Percentiles rank a stretch among this genome's conserved stretches.
Conservation (phyloP, 306 rosid genomes). For the Luffa acutangula region DNA sequence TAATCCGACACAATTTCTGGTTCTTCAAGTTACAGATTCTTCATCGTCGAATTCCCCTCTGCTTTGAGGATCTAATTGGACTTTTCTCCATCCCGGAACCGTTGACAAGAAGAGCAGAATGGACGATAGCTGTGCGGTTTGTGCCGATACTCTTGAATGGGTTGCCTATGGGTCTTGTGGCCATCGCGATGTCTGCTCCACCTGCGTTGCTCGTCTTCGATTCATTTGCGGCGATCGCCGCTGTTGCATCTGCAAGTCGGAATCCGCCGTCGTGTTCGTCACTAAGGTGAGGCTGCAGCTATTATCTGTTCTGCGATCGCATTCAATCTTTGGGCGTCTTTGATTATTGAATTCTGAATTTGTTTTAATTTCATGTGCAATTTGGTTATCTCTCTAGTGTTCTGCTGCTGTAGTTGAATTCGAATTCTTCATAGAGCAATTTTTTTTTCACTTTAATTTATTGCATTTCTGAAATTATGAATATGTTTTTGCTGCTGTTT, state of each 20-base stretch:
- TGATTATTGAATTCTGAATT: neutral
- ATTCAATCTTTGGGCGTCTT: neutral
- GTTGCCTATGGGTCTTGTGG: conserved; percentile 89
- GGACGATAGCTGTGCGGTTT: conserved; percentile 96
- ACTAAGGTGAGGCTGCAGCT: conserved; percentile 50
- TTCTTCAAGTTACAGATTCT: neutral
- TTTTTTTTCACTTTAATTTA: neutral
- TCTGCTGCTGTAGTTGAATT: neutral
- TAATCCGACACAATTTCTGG: neutral
- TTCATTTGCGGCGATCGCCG: conserved; percentile 76
- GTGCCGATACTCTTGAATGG: conserved; percentile 92
- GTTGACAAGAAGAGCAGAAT: conserved; percentile 20
- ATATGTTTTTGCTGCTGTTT: neutral
- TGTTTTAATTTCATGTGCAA: neutral
- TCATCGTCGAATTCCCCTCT: neutral
- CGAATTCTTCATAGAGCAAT: neutral
- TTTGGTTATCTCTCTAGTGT: neutral
- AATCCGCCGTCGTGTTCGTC: conserved; percentile 50
- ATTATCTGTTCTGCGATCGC: neutral
- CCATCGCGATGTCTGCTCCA: conserved; percentile 91
- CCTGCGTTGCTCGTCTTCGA: conserved; percentile 94
- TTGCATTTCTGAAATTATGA: neutral
- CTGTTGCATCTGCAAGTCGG: conserved; percentile 89
- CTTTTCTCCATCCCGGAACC: neutral
- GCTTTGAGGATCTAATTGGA: neutral